Evolutionary conservation across 176 grass and related monocot genomes (phyloP), one percentile per base, ranked within the genome.

Genomic region (Musa schizocarpa): DNA sequence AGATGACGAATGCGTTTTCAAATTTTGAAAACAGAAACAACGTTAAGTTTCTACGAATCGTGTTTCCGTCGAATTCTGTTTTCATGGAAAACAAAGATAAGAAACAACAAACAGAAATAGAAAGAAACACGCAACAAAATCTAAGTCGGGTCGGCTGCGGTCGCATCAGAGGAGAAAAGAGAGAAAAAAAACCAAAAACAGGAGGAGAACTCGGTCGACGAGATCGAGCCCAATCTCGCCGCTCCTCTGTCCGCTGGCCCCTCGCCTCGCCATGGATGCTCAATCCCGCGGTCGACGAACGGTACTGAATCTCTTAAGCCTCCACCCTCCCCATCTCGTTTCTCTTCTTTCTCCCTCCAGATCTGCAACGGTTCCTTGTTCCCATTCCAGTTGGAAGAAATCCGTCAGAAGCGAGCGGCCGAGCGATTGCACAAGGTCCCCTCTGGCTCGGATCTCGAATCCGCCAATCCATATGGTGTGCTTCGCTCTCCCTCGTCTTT

Each of bases 401-500:
- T 96, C 84, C 83, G 85, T 51, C 93, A 96, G 79, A 96, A 96
- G 87, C 87, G 92, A 83, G 93, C 90, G 11, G 77, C 83, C 53
- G 88, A 90, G 71, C 90, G 83, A 79, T 72, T 88, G 69, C 86
- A 81, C 59, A 75, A 76, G 56, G 73, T 80, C 14, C 65, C 84
- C 14, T 76, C 79, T 16, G 82, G 82, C 65, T 87, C 89, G 52
- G 74, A 86, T 82, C 26, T 84, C 72, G 92, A 88, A 52, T 81
- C 83, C 19, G 71, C 87, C 81, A 82, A 84, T 86, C 76, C 67
- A 49, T 88, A 26, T 34, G 73, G 78, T 76, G 25, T 53, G 68
- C 21, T 55, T 69, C 50, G 13, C 19, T 14, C 23, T 29, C 63
- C 13, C 4, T 26, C 29, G 55, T 20, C 13, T 17, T 17, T 61